Conservation (phyloP, 306 rosid species). For the Citrullus amarus region DNA sequence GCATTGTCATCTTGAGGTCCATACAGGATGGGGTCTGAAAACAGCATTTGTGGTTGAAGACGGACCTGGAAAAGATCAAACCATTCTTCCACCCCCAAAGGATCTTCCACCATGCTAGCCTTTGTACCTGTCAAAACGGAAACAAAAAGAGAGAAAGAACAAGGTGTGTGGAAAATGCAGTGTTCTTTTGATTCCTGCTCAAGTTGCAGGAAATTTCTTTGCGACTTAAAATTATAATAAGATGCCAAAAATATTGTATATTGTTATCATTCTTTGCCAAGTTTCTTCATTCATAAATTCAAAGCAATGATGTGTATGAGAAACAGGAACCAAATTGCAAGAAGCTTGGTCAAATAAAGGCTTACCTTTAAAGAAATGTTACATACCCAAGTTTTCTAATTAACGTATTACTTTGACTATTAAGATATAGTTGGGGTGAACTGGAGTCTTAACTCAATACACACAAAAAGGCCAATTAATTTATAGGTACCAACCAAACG, state of each 20-base stretch:
- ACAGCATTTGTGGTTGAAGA: slow-evolving; percentile 67
- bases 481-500: background rate
- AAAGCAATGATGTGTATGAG: background rate
- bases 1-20: slow-evolving; percentile 78
- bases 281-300: background rate
- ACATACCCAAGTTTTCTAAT: background rate
- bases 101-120: slow-evolving; percentile 60
- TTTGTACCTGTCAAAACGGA: background rate
- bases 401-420: background rate
- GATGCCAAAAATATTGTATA: background rate
- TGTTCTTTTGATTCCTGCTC: slow-evolving; percentile 25
- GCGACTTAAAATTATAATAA: background rate
- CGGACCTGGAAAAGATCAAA: slow-evolving; percentile 44
- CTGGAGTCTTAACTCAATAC: background rate
- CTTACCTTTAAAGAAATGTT: background rate
- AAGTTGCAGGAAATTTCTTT: slow-evolving; percentile 28
- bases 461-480: background rate
- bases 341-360: background rate
- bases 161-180: background rate
- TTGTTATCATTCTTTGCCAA: background rate
- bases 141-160: background rate
- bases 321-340: background rate
- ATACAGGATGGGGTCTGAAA: slow-evolving; percentile 81
- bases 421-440: background rate
- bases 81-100: slow-evolving; percentile 60